Evolutionary conservation across 352 stramenopile species (phyloP), one percentile per base, ranked within the genome.

Genomic region (Pythium rishiriense): DNA sequence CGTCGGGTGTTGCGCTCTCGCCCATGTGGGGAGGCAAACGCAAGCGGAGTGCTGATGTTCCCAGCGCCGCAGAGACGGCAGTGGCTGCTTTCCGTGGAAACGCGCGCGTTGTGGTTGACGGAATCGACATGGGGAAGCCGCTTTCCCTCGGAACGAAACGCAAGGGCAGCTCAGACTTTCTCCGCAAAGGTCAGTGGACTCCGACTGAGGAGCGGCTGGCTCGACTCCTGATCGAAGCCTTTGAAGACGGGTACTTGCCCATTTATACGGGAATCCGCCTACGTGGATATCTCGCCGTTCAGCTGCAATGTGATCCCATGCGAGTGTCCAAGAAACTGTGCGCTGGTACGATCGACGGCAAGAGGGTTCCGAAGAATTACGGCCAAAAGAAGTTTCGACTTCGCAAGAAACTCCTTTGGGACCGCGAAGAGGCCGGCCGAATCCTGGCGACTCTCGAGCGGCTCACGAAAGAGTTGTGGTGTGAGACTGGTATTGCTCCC

Each of bases 231-330:
- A 90, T 92, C 43, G 79, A 90, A 43, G 78, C 78, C 0, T 92
- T 92, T 50, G 79, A 90, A 53, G 76, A 90, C 58, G 83, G 83
- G 4, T 87, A 87, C 42, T 47, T 92, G 41, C 83, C 83, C 0
- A 84, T 92, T 25, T 90, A 90, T 62, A 89, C 78, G 24, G 81
- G 81, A 24, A 89, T 91, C 31, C 78, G 79, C 19, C 72, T 93
- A 0, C 82, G 85, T 54, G 85, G 85, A 2, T 93, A 90, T 64
- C 68, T 93, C 53, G 85, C 83, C 2, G 76, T 90, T 28, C 83
- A 91, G 51, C 64, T 93, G 24, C 83, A 92, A 50, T 93, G 85
- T 41, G 85, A 91, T 35, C 85, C 85, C 35, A 93, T 93, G 85
- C 73, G 85, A 12, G 79, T 93, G 39, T 90, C 81, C 19, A 93